These are phyloP conservation scores for Xerocomus nothofagi DNA, from an alignment of 1,284 basidiomycete genomes.

Conservation along the genomic window DNA sequence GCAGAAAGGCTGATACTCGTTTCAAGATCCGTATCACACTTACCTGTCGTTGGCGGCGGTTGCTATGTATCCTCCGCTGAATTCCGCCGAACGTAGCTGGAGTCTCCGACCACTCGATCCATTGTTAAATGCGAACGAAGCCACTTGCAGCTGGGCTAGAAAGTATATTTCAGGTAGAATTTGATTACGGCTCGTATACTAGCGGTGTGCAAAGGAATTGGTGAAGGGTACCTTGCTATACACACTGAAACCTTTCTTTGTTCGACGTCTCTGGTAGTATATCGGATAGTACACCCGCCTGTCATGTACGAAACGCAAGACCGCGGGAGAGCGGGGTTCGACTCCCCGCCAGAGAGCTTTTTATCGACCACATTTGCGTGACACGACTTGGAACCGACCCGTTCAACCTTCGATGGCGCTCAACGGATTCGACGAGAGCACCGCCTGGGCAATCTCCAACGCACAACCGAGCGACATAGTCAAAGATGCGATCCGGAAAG, in stretches of 20 bases:
- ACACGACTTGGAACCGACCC: neutral
- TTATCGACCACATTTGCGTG: no score
- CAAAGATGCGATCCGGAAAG: conserved; percentile 72
- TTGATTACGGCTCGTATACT: conserved; percentile 21
- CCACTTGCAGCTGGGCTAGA: conserved; percentile 65
- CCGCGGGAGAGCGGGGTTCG: conserved; percentile 43
- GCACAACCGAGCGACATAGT: conserved; percentile 59
- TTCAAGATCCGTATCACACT: conserved; percentile 83
- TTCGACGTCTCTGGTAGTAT: conserved; percentile 42
- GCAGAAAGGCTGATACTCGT: conserved; percentile 5
- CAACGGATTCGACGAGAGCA: conserved; percentile 52
- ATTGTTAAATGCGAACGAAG: conserved; percentile 64
- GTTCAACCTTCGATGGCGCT: conserved; percentile 43
- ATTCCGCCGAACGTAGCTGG: conserved; percentile 48
- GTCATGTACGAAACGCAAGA: conserved; percentile 25
- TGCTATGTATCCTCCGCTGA: conserved; percentile 57
- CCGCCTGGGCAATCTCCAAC: conserved; percentile 59
- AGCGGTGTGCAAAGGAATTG: neutral
- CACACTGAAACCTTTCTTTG: rapidly evolving
- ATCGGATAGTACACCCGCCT: conserved; percentile 48
- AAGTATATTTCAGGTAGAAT: conserved; percentile 42
- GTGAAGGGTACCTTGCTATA: neutral
- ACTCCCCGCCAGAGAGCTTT: conserved; percentile 42
- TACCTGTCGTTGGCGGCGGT: conserved; percentile 85
- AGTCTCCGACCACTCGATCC: conserved; percentile 60